These are phyloP conservation scores for Cubamyces sp. DNA, from an alignment of 768 basidiomycete genomes.

Conservation along the genomic window DNA sequence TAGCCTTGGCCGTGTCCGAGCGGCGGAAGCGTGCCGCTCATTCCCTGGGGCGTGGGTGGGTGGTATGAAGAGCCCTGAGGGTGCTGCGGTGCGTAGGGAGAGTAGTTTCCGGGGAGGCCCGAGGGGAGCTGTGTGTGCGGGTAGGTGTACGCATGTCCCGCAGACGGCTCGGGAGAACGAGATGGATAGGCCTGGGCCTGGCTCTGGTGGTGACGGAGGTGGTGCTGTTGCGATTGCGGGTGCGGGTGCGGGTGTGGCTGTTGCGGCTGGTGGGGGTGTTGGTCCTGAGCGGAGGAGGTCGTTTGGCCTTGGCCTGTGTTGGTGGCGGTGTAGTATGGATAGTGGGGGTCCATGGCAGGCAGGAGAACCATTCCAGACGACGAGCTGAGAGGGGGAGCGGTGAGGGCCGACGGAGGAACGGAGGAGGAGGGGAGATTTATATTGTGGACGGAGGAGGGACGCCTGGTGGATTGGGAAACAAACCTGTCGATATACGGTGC, in stretches of 20 bases:
- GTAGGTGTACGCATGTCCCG: conserved; percentile 11
- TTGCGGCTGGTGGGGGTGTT: conserved; percentile 10
- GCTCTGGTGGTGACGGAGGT: conserved; percentile 15
- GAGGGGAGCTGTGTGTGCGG: not conserved
- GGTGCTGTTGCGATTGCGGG: not conserved
- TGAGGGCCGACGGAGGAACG: not conserved
- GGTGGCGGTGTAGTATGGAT: conserved; percentile 21
- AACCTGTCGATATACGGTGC: conserved; percentile 23
- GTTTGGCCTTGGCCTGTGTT: conserved; percentile 10
- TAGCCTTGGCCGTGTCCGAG: conserved; percentile 11
- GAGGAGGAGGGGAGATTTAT: conserved; percentile 18
- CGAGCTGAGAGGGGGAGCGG: conserved; percentile 11
- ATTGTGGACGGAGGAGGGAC: conserved; percentile 9
- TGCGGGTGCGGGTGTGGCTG: conserved; percentile 9
- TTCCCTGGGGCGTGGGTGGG: conserved; percentile 11
- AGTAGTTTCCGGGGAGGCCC: not conserved
- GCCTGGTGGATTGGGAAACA: conserved; percentile 17
- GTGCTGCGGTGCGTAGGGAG: conserved; percentile 7
- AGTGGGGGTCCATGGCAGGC: conserved; percentile 18
- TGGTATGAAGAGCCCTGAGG: conserved; percentile 12
- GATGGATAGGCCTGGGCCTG: conserved; percentile 13
- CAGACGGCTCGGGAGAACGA: conserved; percentile 11
- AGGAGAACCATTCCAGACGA: conserved; percentile 18
- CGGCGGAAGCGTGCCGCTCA: conserved; percentile 17
- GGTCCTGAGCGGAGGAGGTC: conserved; percentile 13